phyloP scores from a whole-genome alignment of 2,329 filamentous ascomycete species.

The Penicillium brasilianum region DNA sequence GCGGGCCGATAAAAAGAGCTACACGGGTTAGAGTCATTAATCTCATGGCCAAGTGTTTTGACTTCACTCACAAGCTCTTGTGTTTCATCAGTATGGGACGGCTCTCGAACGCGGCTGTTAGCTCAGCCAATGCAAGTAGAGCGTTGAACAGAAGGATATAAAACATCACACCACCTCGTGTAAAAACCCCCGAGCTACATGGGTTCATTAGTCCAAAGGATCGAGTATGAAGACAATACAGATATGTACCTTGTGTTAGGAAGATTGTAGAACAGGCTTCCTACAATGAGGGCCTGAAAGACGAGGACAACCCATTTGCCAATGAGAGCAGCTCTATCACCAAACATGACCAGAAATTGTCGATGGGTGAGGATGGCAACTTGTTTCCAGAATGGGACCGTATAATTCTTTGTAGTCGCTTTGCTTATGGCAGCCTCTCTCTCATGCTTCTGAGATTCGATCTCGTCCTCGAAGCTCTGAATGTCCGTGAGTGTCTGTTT shows the following conservation, averaged over 20 bases:
- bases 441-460: conserved; percentile 49
- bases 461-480: conserved; percentile 58
- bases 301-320: conserved; percentile 58
- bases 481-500: conserved; percentile 55
- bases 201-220: not conserved
- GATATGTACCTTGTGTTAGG: conserved; percentile 51
- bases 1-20: conserved; percentile 68
- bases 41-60: not conserved
- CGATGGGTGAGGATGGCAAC: conserved; percentile 61
- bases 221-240: no score
- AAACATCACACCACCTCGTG: conserved; percentile 66
- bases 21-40: conserved; percentile 11
- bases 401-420: conserved; percentile 58
- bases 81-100: conserved; percentile 72
- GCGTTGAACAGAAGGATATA: conserved; percentile 68
- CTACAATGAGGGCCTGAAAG: conserved; percentile 53
- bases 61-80: conserved; percentile 61
- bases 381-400: conserved; percentile 57
- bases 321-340: conserved; percentile 56
- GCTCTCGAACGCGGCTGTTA: conserved; percentile 64
- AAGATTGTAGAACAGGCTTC: conserved; percentile 60
- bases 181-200: conserved; percentile 59
- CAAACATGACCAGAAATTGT: conserved; percentile 59
- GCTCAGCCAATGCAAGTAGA: conserved; percentile 64
- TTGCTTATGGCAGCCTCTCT: conserved; percentile 46